A percentile compares a stretch with the other conserved stretches of the same genome.
Evolutionary conservation across 2,329 filamentous ascomycete genomes (phyloP).

Genomic region (Onygenales sp.): DNA sequence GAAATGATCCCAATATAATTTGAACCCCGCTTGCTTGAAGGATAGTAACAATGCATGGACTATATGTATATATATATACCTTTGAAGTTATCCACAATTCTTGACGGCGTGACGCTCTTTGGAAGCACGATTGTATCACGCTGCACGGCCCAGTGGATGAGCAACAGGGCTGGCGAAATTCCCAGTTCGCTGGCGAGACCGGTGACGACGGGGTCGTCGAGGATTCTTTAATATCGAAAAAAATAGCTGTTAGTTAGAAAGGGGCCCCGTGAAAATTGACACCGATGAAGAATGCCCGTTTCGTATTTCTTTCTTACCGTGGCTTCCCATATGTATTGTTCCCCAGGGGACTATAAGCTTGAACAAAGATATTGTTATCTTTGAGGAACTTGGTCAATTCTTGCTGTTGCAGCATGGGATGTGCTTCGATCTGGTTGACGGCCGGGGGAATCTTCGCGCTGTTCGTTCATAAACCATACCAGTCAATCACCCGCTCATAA

Average conservation of each 20-base stretch:
- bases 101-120: constrained; percentile 43
- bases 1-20: not conserved
- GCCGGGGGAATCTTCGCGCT: constrained; percentile 34
- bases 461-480: constrained; percentile 5
- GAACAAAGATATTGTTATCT: constrained; percentile 44
- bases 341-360: constrained; percentile 52
- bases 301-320: not conserved
- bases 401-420: constrained; percentile 52
- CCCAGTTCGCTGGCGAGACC: constrained; percentile 52
- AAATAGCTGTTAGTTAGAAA: not conserved
- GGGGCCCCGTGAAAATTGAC: not conserved
- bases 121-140: constrained; percentile 45
- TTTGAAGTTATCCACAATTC: constrained; percentile 39
- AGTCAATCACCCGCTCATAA: constrained; percentile 16
- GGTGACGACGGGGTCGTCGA: constrained; percentile 50
- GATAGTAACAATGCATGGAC: too few relatives aligned
- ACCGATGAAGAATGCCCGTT: not conserved
- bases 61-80: constrained; percentile 7
- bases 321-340: constrained; percentile 49
- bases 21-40: too few relatives aligned
- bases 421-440: constrained; percentile 56
- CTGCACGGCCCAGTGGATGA: constrained; percentile 46
- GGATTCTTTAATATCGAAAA: constrained; percentile 29
- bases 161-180: constrained; percentile 45
- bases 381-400: constrained; percentile 43